Evolutionary conservation across 2,329 filamentous ascomycete species (phyloP).

Genomic region (Tolypocladium cylindrosporum): DNA sequence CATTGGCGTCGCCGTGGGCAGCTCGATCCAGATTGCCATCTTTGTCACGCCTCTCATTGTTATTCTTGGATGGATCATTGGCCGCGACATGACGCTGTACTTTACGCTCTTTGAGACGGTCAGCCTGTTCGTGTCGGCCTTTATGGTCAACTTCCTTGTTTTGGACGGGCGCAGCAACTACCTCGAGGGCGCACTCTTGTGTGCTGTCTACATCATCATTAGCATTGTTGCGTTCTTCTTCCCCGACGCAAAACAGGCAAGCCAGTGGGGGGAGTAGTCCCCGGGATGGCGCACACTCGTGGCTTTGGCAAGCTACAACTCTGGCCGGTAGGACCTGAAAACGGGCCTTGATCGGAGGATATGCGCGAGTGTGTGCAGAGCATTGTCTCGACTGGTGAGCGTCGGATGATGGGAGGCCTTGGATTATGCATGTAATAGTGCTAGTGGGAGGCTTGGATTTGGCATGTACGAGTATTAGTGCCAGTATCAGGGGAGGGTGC

Average conservation of each 20-base stretch:
- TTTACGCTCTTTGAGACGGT: slow-evolving; percentile 87
- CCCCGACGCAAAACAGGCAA: slow-evolving; percentile 40
- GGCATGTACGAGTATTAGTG: too few relatives aligned
- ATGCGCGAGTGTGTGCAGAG: neutral
- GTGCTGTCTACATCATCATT: slow-evolving; percentile 60
- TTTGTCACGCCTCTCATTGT: slow-evolving; percentile 63
- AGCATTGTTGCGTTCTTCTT: slow-evolving; percentile 58
- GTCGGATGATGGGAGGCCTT: neutral
- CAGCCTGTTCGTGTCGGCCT: slow-evolving; percentile 71
- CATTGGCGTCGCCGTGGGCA: slow-evolving; percentile 62
- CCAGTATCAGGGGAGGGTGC: neutral
- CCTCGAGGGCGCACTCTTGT: slow-evolving; percentile 64
- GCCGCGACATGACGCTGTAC: slow-evolving; percentile 65
- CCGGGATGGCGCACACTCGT: neutral
- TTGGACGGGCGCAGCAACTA: slow-evolving; percentile 81
- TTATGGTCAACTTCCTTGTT: slow-evolving; percentile 83
- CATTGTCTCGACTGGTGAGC: neutral
- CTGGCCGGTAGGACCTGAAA: neutral
- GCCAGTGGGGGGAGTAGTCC: slow-evolving; percentile 19
- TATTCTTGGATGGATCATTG: slow-evolving; percentile 60
- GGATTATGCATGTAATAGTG: neutral
- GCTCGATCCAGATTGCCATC: slow-evolving; percentile 62
- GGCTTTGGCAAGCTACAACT: neutral
- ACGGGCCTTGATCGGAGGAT: neutral
- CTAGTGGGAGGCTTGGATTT: neutral